Conservation (phyloP, 2,329 filamentous ascomycete species). For the Tolypocladium paradoxum region DNA sequence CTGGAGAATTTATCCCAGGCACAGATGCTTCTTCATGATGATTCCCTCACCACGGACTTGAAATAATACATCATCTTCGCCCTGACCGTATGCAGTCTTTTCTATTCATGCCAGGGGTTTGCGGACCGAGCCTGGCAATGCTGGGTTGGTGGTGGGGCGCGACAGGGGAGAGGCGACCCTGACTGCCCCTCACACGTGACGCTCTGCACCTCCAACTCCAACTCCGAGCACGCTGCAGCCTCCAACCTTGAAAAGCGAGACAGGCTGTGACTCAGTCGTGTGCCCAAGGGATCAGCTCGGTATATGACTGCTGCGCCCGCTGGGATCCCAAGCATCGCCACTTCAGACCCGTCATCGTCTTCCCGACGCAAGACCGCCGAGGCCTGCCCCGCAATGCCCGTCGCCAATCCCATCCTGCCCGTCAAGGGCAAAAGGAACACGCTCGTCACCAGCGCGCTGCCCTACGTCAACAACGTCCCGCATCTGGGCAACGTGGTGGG, state of each 20-base stretch:
- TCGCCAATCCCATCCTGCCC: conserved; percentile 42
- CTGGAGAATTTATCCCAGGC: background rate
- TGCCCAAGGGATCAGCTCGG: background rate
- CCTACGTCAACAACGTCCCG: conserved; percentile 66
- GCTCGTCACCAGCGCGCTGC: conserved; percentile 82
- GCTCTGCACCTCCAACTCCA: background rate
- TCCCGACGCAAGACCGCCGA: background rate
- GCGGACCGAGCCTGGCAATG: no score
- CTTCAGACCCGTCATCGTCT: background rate
- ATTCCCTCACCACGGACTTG: no score
- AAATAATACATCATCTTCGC: no score
- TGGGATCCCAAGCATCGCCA: background rate
- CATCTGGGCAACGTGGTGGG: conserved; percentile 86
- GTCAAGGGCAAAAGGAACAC: conserved; percentile 71
- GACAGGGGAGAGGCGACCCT: background rate
- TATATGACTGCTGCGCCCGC: background rate
- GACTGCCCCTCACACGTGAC: conserved; percentile 4
- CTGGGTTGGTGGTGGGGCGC: background rate
- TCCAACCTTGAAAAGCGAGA: background rate
- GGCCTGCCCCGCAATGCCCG: conserved; percentile 4
- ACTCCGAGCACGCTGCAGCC: conserved; percentile 1
- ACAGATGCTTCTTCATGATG: no score
- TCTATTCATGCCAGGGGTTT: no score
- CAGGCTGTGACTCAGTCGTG: conserved; percentile 1
- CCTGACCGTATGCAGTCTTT: no score